Percentiles rank a stretch among this genome's conserved stretches.
These are phyloP conservation scores for Jacaranda copaia DNA, from an alignment of 257 asterid species.

Conservation along the genomic window DNA sequence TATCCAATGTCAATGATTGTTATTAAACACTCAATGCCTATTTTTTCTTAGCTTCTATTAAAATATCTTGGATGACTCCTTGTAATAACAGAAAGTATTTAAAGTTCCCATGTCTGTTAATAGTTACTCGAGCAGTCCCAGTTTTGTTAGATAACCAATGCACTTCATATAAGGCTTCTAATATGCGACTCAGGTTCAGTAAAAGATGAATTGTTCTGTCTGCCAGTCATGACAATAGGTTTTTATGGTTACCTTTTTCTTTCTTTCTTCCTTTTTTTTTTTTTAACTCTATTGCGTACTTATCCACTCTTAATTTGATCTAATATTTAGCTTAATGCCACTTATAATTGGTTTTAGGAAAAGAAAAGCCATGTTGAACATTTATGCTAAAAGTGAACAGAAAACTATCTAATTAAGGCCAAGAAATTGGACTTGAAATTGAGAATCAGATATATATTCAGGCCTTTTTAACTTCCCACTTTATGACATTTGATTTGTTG, in stretches of 20 bases:
- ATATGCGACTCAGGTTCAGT: slow-evolving; percentile 1
- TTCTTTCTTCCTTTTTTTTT: too few relatives aligned
- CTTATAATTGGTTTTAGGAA: slow-evolving; percentile 1
- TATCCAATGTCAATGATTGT: slow-evolving; percentile 8
- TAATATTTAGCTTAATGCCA: not conserved
- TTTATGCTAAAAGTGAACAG: not conserved
- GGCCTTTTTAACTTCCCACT: not conserved
- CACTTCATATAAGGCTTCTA: slow-evolving; percentile 9
- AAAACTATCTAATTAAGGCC: not conserved
- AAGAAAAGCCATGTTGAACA: slow-evolving; percentile 16
- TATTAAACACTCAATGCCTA: not conserved
- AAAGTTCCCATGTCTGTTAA: not conserved
- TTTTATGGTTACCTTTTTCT: too few relatives aligned
- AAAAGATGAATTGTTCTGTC: not conserved
- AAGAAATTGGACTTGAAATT: not conserved
- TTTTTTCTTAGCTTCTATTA: slow-evolving; percentile 8
- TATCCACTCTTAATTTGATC: slow-evolving; percentile 19
- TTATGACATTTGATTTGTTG: not conserved
- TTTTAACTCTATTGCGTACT: not conserved
- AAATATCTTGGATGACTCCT: not conserved
- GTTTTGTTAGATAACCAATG: slow-evolving; percentile 9
- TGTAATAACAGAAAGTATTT: not conserved
- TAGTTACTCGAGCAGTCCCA: slow-evolving; percentile 6
- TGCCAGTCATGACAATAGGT: too few relatives aligned
- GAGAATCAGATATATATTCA: not conserved